These are phyloP conservation scores for Pseudogymnoascus sp. DNA, from an alignment of 2,329 filamentous ascomycete genomes.

Conservation along the genomic window DNA sequence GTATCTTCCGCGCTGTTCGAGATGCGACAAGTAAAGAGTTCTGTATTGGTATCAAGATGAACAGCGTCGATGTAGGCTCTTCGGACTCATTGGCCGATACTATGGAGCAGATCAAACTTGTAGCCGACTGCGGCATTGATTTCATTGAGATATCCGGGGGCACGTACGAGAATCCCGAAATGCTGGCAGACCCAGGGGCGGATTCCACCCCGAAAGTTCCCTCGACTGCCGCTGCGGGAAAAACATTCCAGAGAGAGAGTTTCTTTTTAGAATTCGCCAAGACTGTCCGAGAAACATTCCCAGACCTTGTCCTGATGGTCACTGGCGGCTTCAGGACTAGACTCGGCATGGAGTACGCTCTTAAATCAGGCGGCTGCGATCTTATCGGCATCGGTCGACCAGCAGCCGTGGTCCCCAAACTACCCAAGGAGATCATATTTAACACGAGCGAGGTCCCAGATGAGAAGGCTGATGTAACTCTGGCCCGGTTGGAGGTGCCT, in stretches of 20 bases:
- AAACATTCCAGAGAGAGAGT: slow-evolving; percentile 50
- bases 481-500: background rate
- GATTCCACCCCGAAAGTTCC: slow-evolving; percentile 12
- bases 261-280: slow-evolving; percentile 61
- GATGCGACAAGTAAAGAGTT: slow-evolving; percentile 28
- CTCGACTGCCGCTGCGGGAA: slow-evolving; percentile 26
- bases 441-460: slow-evolving; percentile 24
- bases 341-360: slow-evolving; percentile 40
- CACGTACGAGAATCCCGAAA: slow-evolving; percentile 44
- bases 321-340: slow-evolving; percentile 55
- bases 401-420: slow-evolving; percentile 35
- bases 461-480: slow-evolving; percentile 17
- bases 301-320: slow-evolving; percentile 42
- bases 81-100: slow-evolving; percentile 39
- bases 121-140: slow-evolving; percentile 46
- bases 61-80: slow-evolving; percentile 43
- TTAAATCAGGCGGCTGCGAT: slow-evolving; percentile 39
- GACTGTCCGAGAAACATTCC: slow-evolving; percentile 39
- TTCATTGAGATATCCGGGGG: slow-evolving; percentile 63
- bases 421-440: slow-evolving; percentile 32
- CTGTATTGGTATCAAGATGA: slow-evolving; percentile 46
- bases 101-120: slow-evolving; percentile 47
- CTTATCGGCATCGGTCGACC: slow-evolving; percentile 41
- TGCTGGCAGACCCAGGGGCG: slow-evolving; percentile 19
- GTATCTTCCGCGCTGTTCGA: slow-evolving; percentile 56